Percentiles rank a stretch among this genome's conserved stretches.
Conservation (phyloP, 192 early-diverging fungal species). For the Cetraspora pellucida region DNA sequence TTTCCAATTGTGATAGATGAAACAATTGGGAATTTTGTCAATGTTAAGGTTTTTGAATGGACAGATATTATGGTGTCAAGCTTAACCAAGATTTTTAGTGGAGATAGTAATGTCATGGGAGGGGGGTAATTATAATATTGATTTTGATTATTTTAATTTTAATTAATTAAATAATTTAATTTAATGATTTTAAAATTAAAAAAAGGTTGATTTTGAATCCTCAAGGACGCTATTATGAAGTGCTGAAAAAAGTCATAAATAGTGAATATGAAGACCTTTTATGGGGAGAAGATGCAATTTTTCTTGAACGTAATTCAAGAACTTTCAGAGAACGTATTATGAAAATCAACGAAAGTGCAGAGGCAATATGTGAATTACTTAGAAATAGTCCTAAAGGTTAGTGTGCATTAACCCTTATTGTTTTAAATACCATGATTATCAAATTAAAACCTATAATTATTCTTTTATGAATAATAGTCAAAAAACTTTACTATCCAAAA, state of each 20-base stretch:
- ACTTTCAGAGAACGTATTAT: slow-evolving; percentile 75
- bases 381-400: slow-evolving; percentile 69
- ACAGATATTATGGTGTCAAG: slow-evolving; percentile 90
- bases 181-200: background rate
- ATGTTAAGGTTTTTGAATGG: slow-evolving; percentile 75
- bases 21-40: slow-evolving; percentile 93
- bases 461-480: slow-evolving; percentile 52
- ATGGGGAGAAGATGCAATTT: slow-evolving; percentile 93
- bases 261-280: slow-evolving; percentile 78
- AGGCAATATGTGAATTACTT: slow-evolving; percentile 75
- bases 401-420: background rate
- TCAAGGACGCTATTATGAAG: slow-evolving; percentile 52
- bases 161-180: background rate
- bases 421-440: background rate
- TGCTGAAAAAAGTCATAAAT: slow-evolving; percentile 57
- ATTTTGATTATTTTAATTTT: background rate
- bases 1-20: slow-evolving; percentile 91
- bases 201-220: slow-evolving; percentile 79
- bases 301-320: slow-evolving; percentile 94
- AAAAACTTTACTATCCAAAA: slow-evolving; percentile 83
- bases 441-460: slow-evolving; percentile 1
- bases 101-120: slow-evolving; percentile 97
- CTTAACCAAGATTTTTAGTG: slow-evolving; percentile 93
- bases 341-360: slow-evolving; percentile 79
- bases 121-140: slow-evolving; percentile 75